A percentile compares a stretch with the other conserved stretches of the same genome.
These are phyloP conservation scores for Seiridium cupressi DNA, from an alignment of 2,329 filamentous ascomycete genomes.

Conservation along the genomic window DNA sequence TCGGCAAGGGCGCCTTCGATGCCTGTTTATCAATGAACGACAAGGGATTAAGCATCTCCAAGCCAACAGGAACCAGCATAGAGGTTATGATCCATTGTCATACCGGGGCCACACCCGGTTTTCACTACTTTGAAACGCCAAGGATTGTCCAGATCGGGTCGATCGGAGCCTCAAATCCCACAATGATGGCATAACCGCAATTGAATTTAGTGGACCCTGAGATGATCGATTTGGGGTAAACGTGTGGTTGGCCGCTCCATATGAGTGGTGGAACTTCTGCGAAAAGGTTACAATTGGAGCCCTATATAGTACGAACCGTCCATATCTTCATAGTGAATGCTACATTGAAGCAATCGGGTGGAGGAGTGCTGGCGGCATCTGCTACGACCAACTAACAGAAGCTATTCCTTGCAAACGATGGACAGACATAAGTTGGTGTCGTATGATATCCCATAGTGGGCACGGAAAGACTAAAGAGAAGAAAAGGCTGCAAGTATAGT, in stretches of 20 bases:
- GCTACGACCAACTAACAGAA: too few species aligned
- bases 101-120: neutral
- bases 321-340: too few species aligned
- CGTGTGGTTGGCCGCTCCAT: neutral
- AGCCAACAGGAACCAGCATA: neutral
- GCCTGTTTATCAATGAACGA: neutral
- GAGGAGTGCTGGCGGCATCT: too few species aligned
- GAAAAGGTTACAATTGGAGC: neutral
- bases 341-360: too few species aligned
- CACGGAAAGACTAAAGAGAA: too few species aligned
- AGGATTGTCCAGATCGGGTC: neutral
- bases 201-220: neutral
- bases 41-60: neutral
- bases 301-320: too few species aligned
- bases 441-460: too few species aligned
- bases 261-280: neutral
- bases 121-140: neutral
- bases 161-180: neutral
- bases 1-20: neutral
- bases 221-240: neutral
- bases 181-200: neutral
- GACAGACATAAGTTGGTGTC: too few species aligned
- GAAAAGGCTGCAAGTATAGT: too few species aligned
- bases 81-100: neutral
- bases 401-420: too few species aligned